Conservation (phyloP, 345 rosid species). For the Camelina laxa region DNA sequence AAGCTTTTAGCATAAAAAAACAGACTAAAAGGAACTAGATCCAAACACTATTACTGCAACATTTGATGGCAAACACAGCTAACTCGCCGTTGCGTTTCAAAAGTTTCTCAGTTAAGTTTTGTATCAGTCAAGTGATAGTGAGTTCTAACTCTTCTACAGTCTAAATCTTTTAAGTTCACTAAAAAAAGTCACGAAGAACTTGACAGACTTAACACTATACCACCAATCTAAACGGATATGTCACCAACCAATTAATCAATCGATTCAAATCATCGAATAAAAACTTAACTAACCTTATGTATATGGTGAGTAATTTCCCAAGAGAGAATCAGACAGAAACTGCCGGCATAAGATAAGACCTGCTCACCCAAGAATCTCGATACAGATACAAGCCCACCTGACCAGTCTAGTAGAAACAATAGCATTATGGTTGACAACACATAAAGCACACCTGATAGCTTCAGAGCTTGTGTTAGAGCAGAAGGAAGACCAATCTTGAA, state of each 20-base stretch:
- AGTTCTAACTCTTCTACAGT: slow-evolving; percentile 2
- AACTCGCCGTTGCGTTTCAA: background rate
- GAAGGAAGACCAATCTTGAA: slow-evolving; percentile 86
- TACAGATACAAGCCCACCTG: slow-evolving; percentile 47
- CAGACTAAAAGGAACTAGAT: background rate
- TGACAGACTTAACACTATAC: background rate
- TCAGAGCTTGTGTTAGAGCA: slow-evolving; percentile 56
- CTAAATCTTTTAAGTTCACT: background rate
- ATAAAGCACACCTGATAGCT: slow-evolving; percentile 60
- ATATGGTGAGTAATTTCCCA: slow-evolving; percentile 90
- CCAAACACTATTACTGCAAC: background rate
- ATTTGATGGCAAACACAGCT: slow-evolving; percentile 6
- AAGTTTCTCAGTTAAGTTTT: background rate
- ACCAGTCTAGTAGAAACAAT: slow-evolving; percentile 49
- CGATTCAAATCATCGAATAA: background rate
- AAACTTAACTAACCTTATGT: slow-evolving; percentile 64
- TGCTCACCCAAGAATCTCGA: slow-evolving; percentile 58
- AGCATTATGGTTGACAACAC: slow-evolving; percentile 55
- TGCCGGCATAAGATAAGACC: slow-evolving; percentile 59
- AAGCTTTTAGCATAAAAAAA: background rate
- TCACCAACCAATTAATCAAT: background rate
- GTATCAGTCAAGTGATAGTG: background rate
- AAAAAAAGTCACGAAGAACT: background rate
- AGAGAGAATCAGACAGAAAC: slow-evolving; percentile 67
- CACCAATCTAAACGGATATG: background rate